Percentiles rank a stretch among this genome's conserved stretches.
phyloP scores from a whole-genome alignment of 2,329 filamentous ascomycete genomes.

The Cladophialophora exuberans region DNA sequence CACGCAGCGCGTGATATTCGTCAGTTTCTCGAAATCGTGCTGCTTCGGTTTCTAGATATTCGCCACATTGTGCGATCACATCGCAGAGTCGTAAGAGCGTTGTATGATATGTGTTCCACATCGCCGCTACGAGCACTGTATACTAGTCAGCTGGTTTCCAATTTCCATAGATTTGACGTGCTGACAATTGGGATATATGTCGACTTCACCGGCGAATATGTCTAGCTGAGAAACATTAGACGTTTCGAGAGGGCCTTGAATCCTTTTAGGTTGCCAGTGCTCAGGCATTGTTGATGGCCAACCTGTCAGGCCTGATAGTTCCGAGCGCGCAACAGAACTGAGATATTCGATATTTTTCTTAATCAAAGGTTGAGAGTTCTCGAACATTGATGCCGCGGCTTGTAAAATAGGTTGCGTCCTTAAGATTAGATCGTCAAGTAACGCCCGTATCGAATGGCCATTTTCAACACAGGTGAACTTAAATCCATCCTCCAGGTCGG shows the following conservation, averaged over 20 bases:
- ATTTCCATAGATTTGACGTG: not conserved
- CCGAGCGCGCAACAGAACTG: not conserved
- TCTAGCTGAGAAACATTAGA: not conserved
- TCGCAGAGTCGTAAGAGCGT: constrained; percentile 8
- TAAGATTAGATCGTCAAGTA: too few relatives aligned
- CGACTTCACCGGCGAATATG: not conserved
- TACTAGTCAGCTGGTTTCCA: not conserved
- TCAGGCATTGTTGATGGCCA: constrained; percentile 8
- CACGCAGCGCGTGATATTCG: constrained; percentile 2
- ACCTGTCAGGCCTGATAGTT: not conserved
- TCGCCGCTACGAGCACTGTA: too few relatives aligned
- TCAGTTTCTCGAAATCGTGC: constrained; percentile 8
- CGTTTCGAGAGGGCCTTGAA: not conserved
- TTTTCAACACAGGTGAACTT: too few relatives aligned
- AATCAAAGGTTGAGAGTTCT: too few relatives aligned
- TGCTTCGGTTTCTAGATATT: constrained; percentile 9
- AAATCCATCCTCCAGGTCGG: too few relatives aligned
- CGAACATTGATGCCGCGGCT: too few relatives aligned
- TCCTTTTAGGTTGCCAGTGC: constrained; percentile 4
- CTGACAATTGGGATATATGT: not conserved
- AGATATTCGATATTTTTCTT: too few relatives aligned
- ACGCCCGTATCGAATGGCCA: too few relatives aligned
- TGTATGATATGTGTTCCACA: constrained; percentile 17
- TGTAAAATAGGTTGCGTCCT: too few relatives aligned
- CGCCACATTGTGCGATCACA: constrained; percentile 7